A percentile compares a stretch with the other conserved stretches of the same genome.
phyloP scores from a whole-genome alignment of 1,139 yeast genomes.

The Geotrichum citri-aurantii region DNA sequence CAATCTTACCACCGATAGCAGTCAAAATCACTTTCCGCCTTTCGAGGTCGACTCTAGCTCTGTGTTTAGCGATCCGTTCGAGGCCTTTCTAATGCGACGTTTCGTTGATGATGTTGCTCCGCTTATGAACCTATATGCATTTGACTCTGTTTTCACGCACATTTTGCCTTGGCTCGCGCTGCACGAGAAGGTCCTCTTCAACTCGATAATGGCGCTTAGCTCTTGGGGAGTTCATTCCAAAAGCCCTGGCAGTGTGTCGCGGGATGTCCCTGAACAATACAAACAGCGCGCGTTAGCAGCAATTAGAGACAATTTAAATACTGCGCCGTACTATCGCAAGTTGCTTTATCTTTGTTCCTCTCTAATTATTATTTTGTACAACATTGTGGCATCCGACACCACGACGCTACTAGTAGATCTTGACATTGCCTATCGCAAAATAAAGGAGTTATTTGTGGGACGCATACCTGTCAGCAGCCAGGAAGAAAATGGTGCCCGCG shows the following conservation, averaged over 20 bases:
- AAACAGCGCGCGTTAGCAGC: constrained; percentile 8
- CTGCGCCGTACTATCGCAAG: constrained; percentile 8
- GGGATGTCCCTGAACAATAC: constrained; percentile 12
- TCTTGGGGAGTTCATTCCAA: constrained; percentile 11
- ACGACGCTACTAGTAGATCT: constrained; percentile 4
- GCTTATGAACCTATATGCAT: constrained; percentile 14
- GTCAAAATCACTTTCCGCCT: not conserved
- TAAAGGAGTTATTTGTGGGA: constrained; percentile 1
- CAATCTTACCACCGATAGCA: not conserved
- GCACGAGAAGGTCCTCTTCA: constrained; percentile 10
- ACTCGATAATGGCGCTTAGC: constrained; percentile 13
- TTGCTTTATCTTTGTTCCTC: constrained; percentile 11
- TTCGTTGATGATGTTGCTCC: constrained; percentile 17
- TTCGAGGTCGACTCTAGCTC: not conserved
- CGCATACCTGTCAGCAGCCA: not conserved
- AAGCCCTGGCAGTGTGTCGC: constrained; percentile 15
- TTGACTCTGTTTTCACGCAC: constrained; percentile 13
- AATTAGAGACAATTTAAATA: constrained; percentile 4
- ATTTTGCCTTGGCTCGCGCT: constrained; percentile 16
- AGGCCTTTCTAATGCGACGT: constrained; percentile 14
- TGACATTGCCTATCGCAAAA: constrained; percentile 1
- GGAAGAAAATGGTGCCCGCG: constrained; percentile 4
- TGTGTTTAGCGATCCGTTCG: constrained; percentile 10
- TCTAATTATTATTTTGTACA: constrained; percentile 3
- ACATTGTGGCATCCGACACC: constrained; percentile 9